Base-by-base conservation (phyloP, 352 stramenopile genomes). In the Thalassiosira mediterranea region DNA sequence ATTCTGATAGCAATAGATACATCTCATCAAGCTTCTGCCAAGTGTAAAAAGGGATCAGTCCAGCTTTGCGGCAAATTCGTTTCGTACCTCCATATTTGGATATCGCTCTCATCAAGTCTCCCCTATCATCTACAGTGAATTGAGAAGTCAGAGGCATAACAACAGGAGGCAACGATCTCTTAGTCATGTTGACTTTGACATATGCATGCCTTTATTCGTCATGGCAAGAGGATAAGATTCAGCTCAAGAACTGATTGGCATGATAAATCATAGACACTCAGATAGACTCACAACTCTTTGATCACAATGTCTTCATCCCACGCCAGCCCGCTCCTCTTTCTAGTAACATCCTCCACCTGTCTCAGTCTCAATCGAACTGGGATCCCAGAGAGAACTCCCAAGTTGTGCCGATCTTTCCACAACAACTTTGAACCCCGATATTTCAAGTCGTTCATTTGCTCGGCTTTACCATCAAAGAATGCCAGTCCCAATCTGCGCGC, bases 401-500 rank as follows among this genome's bases (percentile, higher is more conserved):
- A n/a, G n/a, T n/a, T n/a, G n/a, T n/a, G n/a, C n/a, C n/a, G n/a
- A n/a, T 71, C 17, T 23, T 60, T 72, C 71, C 71, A 79, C 23
- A 79, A 42, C 13, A n/a, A 37, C 52, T 61, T 79, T 57, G 53
- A 40, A 15, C 31, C 28, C 31, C 57, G 57, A 57, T 73, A 65
- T 11, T 26, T 46, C n/a, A 49, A 5, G 46, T 73, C 54, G 31
- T 74, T 46, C 47, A 70, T 58, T 34, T 54, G 19, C 3, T 61
- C 25, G 53, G 46, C 62, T 21, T 70, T 73, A 10, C 26, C 75
- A 53, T 81, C 53, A 49, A 86, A 86, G 61, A 73, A 81, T 0
- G 57, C 62, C 44, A 91, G 67, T 19, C 79, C 79, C n/a, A 91
- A 40, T 28, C 82, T 62, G 29, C 84, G 29, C 8, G 84, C 81